Percentiles rank a stretch among this genome's conserved stretches.
Conservation (phyloP, 805 yeast species). For the Ogataea pignaliae region DNA sequence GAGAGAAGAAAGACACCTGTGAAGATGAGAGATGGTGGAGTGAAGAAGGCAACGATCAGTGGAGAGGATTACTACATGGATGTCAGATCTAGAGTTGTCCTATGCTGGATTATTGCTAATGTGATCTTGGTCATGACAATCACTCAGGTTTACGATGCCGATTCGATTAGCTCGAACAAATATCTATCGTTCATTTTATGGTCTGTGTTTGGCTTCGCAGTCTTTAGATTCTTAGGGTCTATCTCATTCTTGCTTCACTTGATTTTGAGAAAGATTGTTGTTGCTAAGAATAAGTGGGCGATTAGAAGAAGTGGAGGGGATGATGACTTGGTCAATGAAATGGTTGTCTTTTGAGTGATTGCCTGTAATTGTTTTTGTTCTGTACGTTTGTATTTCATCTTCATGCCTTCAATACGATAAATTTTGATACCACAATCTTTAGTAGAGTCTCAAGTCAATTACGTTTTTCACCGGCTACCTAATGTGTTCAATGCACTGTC, state of each 20-base stretch:
- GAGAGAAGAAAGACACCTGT: constrained; percentile 62
- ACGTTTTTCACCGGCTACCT: too few relatives aligned
- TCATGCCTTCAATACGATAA: background rate
- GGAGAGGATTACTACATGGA: constrained; percentile 91
- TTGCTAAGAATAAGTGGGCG: constrained; percentile 30
- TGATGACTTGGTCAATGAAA: constrained; percentile 16
- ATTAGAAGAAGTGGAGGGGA: constrained; percentile 12
- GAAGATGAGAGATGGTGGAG: constrained; percentile 40
- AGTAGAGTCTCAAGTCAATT: too few relatives aligned
- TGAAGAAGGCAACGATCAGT: constrained; percentile 34
- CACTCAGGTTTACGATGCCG: constrained; percentile 73
- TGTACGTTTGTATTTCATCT: background rate
- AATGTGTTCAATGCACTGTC: too few relatives aligned
- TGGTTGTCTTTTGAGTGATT: constrained; percentile 12
- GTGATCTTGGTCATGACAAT: constrained; percentile 80
- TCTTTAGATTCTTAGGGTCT: constrained; percentile 82
- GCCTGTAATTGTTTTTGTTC: background rate
- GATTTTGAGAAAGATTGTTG: constrained; percentile 28
- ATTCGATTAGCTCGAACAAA: constrained; percentile 60
- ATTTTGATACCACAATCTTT: too few relatives aligned
- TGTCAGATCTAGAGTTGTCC: constrained; percentile 91
- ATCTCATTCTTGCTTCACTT: constrained; percentile 55
- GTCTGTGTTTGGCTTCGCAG: constrained; percentile 85
- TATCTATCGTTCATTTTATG: constrained; percentile 83
- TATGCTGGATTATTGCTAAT: constrained; percentile 87